Conservation (phyloP, 176 grass and related monocot genomes). For the Elymus sibiricus region DNA sequence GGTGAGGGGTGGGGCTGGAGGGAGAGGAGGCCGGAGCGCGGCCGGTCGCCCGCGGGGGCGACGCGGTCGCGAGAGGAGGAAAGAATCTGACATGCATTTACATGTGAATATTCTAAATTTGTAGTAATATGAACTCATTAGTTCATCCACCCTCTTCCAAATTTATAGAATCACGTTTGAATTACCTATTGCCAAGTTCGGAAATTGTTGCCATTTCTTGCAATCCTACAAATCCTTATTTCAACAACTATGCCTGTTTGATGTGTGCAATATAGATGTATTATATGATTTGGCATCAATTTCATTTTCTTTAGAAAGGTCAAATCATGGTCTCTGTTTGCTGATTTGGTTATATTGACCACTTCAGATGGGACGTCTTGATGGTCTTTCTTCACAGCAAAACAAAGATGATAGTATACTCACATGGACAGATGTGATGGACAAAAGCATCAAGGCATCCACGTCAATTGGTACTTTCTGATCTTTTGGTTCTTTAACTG, state of each 20-base stretch:
- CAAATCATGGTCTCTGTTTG: not conserved
- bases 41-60: too few species aligned
- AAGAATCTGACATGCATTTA: not conserved
- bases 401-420: slow-evolving; percentile 68
- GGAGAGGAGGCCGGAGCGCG: too few species aligned
- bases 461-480: slow-evolving; percentile 43
- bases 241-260: not conserved
- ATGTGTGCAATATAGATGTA: not conserved
- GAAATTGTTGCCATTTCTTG: not conserved
- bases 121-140: not conserved
- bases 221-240: not conserved
- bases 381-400: slow-evolving; percentile 74
- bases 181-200: not conserved
- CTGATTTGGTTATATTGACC: slow-evolving; percentile 37
- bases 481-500: not conserved
- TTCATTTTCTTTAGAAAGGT: slow-evolving; percentile 25
- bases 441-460: slow-evolving; percentile 45
- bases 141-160: not conserved
- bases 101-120: not conserved
- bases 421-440: slow-evolving; percentile 73
- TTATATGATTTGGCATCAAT: slow-evolving; percentile 1
- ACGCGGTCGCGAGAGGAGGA: too few species aligned
- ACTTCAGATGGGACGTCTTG: slow-evolving; percentile 78
- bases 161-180: not conserved
- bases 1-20: too few species aligned